Evolutionary conservation across 768 basidiomycete species (phyloP).

Genomic region (Leucocoprinus birnbaumii): DNA sequence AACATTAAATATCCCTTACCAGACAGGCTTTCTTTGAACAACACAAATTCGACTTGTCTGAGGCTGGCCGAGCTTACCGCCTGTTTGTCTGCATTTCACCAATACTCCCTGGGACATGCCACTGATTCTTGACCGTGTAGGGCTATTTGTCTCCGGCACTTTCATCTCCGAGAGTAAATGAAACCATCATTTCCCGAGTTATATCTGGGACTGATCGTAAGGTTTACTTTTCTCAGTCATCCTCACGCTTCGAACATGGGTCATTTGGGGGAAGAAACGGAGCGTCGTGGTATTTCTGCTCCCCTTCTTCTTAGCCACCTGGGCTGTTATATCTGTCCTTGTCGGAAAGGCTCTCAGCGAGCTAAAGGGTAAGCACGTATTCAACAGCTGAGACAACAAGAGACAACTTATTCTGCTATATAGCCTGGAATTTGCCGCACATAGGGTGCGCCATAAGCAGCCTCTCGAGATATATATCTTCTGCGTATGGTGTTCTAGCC

Average conservation of each 20-base stretch:
- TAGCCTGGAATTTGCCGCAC: background rate
- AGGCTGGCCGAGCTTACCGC: no score
- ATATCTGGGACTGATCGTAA: background rate
- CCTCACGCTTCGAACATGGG: slow-evolving; percentile 7
- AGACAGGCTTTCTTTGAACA: no score
- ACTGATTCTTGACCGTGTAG: no score
- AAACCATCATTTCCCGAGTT: background rate
- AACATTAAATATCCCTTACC: no score
- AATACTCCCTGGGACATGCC: no score
- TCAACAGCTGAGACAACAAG: no score
- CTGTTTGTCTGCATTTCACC: no score
- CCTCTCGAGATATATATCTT: background rate
- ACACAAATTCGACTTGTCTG: no score
- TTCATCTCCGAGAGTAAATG: background rate
- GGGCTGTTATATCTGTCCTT: background rate
- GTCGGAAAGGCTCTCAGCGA: background rate
- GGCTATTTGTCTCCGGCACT: background rate
- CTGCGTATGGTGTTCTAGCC: background rate
- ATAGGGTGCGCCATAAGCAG: background rate
- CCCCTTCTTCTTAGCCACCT: background rate
- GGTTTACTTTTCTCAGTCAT: background rate
- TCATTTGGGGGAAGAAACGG: background rate
- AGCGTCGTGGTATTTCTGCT: background rate
- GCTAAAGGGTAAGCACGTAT: background rate
- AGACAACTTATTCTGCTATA: background rate